These are phyloP conservation scores for Vanrija sp. DNA, from an alignment of 1,284 basidiomycete species.

Conservation along the genomic window DNA sequence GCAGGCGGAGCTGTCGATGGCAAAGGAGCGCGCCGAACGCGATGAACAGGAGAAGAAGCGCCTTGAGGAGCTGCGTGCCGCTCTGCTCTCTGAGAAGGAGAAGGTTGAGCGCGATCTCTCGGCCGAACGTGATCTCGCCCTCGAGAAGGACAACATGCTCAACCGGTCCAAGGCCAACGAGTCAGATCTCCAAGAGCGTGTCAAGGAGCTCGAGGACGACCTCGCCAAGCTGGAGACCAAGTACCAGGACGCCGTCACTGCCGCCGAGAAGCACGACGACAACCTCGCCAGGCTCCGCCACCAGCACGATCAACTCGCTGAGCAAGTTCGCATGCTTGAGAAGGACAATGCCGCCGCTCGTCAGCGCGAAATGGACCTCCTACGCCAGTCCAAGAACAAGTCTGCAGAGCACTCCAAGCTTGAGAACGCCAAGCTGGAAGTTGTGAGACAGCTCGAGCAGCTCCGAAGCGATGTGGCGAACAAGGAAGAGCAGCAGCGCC, in stretches of 20 bases:
- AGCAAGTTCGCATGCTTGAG: constrained; percentile 75
- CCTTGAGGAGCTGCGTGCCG: constrained; percentile 71
- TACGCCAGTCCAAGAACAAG: constrained; percentile 34
- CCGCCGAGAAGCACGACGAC: constrained; percentile 24
- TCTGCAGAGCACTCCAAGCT: constrained; percentile 29
- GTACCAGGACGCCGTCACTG: constrained; percentile 63
- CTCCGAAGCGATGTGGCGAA: constrained; percentile 66
- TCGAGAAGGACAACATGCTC: constrained; percentile 83
- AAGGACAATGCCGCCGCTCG: constrained; percentile 68
- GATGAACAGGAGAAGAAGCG: constrained; percentile 75
- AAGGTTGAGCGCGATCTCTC: constrained; percentile 77
- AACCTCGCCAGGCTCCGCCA: constrained; percentile 28
- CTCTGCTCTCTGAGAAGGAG: constrained; percentile 73
- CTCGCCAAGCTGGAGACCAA: constrained; percentile 81
- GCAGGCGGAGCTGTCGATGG: constrained; percentile 75
- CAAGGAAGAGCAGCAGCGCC: constrained; percentile 72
- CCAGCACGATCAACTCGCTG: constrained; percentile 74
- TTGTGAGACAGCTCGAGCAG: constrained; percentile 66
- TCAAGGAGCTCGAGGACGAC: constrained; percentile 73
- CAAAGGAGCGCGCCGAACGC: constrained; percentile 78
- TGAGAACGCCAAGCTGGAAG: constrained; percentile 57
- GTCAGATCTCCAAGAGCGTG: constrained; percentile 77
- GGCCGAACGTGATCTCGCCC: constrained; percentile 70
- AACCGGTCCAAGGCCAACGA: constrained; percentile 82
- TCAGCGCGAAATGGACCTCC: constrained; percentile 61